A percentile compares a stretch with the other conserved stretches of the same genome.
These are phyloP conservation scores for Leptographium procerum DNA, from an alignment of 2,329 filamentous ascomycete genomes.

Conservation along the genomic window DNA sequence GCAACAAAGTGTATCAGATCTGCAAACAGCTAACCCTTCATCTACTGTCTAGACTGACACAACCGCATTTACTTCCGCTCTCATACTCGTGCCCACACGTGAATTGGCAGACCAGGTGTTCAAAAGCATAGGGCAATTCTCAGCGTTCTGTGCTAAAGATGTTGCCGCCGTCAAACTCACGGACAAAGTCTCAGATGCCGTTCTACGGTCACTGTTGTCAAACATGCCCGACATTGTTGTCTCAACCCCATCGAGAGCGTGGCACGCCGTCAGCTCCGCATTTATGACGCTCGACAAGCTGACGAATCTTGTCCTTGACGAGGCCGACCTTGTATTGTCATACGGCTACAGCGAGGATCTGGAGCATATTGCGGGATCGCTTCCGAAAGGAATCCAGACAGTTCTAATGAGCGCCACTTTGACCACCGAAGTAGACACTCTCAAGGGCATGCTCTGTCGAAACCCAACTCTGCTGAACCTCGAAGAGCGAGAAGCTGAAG, in stretches of 20 bases:
- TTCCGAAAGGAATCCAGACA: slow-evolving; percentile 80
- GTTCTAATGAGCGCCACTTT: slow-evolving; percentile 91
- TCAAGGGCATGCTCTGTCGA: slow-evolving; percentile 77
- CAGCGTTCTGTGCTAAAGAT: slow-evolving; percentile 75
- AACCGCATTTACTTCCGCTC: slow-evolving; percentile 50
- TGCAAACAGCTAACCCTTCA: not conserved
- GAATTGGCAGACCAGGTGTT: slow-evolving; percentile 89
- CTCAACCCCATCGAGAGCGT: slow-evolving; percentile 77
- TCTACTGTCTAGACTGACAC: slow-evolving; percentile 30
- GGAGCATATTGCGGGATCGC: slow-evolving; percentile 60
- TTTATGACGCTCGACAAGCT: slow-evolving; percentile 61
- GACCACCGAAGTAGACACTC: slow-evolving; percentile 66
- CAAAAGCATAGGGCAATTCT: slow-evolving; percentile 64
- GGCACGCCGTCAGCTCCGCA: slow-evolving; percentile 62
- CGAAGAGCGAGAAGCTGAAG: slow-evolving; percentile 68
- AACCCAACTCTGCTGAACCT: slow-evolving; percentile 71
- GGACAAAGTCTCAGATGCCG: slow-evolving; percentile 79
- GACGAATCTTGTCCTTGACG: slow-evolving; percentile 75
- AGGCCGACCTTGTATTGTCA: slow-evolving; percentile 84
- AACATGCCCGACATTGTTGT: slow-evolving; percentile 83
- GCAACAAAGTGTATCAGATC: not conserved
- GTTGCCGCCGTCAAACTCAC: slow-evolving; percentile 76
- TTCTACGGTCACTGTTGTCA: slow-evolving; percentile 75
- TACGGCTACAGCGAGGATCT: slow-evolving; percentile 93
- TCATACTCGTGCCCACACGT: slow-evolving; percentile 87